phyloP scores from a whole-genome alignment of 352 stramenopile species.

The Globisporangium radiosum region DNA sequence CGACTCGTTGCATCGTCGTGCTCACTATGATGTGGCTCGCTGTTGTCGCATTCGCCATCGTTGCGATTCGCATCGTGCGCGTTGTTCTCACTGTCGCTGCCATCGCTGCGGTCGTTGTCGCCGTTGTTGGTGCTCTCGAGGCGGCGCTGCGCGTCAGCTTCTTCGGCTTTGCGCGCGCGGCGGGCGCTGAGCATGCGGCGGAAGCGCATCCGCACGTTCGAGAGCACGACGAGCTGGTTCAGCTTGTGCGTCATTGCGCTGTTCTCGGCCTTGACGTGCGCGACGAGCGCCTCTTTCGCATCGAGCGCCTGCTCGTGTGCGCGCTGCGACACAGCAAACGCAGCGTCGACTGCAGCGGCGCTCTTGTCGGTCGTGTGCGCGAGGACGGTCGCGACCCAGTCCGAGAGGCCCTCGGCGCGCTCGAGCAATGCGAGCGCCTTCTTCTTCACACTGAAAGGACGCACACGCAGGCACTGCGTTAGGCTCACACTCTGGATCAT shows the following conservation, averaged over 20 bases:
- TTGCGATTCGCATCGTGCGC: constrained; percentile 11
- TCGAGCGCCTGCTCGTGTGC: constrained; percentile 28
- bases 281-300: constrained; percentile 57
- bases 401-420: constrained; percentile 60
- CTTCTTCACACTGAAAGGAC: constrained; percentile 39
- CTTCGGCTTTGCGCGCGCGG: constrained; percentile 38
- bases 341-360: constrained; percentile 27
- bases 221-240: constrained; percentile 53
- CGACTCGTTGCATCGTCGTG: too few relatives aligned
- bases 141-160: constrained; percentile 7
- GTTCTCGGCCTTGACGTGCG: constrained; percentile 57
- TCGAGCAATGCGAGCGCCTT: constrained; percentile 75
- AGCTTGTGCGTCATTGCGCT: constrained; percentile 47
- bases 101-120: constrained; percentile 18
- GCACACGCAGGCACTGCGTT: background rate
- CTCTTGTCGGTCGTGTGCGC: constrained; percentile 15
- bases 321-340: constrained; percentile 45
- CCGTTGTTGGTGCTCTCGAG: constrained; percentile 1
- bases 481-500: too few relatives aligned
- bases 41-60: constrained; percentile 11
- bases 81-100: background rate
- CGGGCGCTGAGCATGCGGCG: constrained; percentile 36
- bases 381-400: constrained; percentile 48
- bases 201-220: constrained; percentile 49
- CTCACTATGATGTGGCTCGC: background rate